A percentile compares a stretch with the other conserved stretches of the same genome.
phyloP scores from a whole-genome alignment of 768 basidiomycete species.

The Lactarius deliciosus region DNA sequence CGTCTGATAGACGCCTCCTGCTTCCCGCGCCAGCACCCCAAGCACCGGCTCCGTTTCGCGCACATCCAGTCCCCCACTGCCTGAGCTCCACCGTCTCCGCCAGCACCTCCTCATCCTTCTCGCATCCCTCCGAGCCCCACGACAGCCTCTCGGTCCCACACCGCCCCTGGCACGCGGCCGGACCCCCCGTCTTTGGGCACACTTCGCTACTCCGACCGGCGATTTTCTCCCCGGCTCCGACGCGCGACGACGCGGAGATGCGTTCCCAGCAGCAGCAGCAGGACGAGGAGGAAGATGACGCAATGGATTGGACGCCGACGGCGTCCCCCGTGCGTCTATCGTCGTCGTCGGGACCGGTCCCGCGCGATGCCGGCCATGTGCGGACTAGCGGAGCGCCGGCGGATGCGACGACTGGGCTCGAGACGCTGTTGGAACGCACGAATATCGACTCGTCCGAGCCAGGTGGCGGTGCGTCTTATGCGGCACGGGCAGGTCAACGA shows the following conservation, averaged over 20 bases:
- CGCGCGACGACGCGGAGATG: conserved; percentile 33
- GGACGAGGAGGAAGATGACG: conserved; percentile 37
- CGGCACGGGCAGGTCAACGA: background rate
- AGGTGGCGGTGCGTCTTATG: background rate
- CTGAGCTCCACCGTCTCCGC: background rate
- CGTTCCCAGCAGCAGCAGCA: conserved; percentile 30
- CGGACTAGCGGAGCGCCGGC: background rate
- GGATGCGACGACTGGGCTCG: conserved; percentile 26
- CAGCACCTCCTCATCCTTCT: background rate
- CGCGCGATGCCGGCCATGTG: background rate
- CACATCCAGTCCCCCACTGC: conserved; percentile 45
- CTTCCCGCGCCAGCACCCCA: conserved; percentile 36
- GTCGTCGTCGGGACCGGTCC: background rate
- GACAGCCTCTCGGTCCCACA: conserved; percentile 54
- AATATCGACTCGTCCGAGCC: conserved; percentile 21
- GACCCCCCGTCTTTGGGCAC: conserved; percentile 70
- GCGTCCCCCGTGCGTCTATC: background rate
- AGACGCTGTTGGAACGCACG: conserved; percentile 25
- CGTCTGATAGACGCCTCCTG: conserved; percentile 63
- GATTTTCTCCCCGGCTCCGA: conserved; percentile 31
- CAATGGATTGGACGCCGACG: conserved; percentile 73
- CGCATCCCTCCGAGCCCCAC: conserved; percentile 49
- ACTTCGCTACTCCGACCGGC: conserved; percentile 52
- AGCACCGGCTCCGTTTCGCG: conserved; percentile 34
- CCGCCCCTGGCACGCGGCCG: conserved; percentile 32